Evolutionary conservation across 78 protist genomes (phyloP).

Genomic region (Tieghemostelium lacteum): DNA sequence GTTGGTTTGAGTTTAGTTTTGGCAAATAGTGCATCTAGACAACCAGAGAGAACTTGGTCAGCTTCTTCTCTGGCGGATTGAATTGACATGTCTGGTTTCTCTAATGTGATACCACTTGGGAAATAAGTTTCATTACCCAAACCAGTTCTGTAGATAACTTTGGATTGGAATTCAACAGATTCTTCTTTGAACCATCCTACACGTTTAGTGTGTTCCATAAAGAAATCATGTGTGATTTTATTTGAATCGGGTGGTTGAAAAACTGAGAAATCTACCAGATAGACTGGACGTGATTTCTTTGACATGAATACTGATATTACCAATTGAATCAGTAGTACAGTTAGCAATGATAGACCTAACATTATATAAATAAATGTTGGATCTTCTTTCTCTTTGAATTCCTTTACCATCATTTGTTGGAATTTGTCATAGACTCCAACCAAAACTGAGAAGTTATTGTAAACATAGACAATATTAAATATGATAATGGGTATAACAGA

Average conservation of each 20-base stretch:
- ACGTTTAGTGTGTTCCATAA: conserved; percentile 57
- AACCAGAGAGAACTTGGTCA: conserved; percentile 56
- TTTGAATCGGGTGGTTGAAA: conserved; percentile 69
- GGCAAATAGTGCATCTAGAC: conserved; percentile 81
- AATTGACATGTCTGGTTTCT: conserved; percentile 60
- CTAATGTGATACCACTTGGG: conserved; percentile 79
- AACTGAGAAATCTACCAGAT: conserved; percentile 82
- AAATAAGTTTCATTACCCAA: conserved; percentile 85
- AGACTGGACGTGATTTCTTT: conserved; percentile 53
- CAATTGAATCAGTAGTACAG: conserved; percentile 22
- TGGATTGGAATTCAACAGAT: conserved; percentile 81
- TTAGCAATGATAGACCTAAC: conserved; percentile 3
- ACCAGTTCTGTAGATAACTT: conserved; percentile 73
- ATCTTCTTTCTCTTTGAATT: conserved; percentile 15
- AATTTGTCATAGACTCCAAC: conserved; percentile 18
- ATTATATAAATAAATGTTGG: conserved; percentile 7
- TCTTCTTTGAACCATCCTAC: conserved; percentile 74
- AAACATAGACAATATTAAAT: conserved; percentile 9
- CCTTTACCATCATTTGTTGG: conserved; percentile 14
- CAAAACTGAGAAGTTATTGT: conserved; percentile 16
- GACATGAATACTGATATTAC: conserved; percentile 40
- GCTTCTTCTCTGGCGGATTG: conserved; percentile 87
- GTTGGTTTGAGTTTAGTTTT: conserved; percentile 76
- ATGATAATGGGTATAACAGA: conserved; percentile 30
- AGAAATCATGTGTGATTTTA: conserved; percentile 54